Evolutionary conservation across 2,329 filamentous ascomycete species (phyloP).

Genomic region (Stagonosporopsis chrysanthemi): DNA sequence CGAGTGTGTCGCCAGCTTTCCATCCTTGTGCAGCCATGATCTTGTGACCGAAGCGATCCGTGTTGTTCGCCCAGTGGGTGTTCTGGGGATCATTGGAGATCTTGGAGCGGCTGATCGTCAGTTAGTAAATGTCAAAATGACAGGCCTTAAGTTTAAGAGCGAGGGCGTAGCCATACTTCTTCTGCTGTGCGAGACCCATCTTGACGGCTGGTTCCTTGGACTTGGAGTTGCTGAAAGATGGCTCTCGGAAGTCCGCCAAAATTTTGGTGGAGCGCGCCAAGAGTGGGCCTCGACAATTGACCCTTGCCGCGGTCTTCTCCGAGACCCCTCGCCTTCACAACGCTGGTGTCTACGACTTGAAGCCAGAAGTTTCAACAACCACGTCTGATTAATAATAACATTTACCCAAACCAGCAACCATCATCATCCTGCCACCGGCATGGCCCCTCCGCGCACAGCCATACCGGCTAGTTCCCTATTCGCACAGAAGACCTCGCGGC

Average conservation of each 20-base stretch:
- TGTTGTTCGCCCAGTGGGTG: slow-evolving; percentile 87
- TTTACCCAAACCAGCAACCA: slow-evolving; percentile 21
- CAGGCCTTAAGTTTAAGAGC: neutral
- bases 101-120: slow-evolving; percentile 64
- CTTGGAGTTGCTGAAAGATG: slow-evolving; percentile 14
- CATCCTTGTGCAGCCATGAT: slow-evolving; percentile 90
- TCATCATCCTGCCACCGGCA: slow-evolving; percentile 24
- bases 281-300: neutral
- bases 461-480: slow-evolving; percentile 18
- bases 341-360: neutral
- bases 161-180: slow-evolving; percentile 63
- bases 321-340: neutral
- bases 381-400: slow-evolving; percentile 4
- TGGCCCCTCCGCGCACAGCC: slow-evolving; percentile 23
- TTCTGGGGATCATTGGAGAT: slow-evolving; percentile 95
- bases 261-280: slow-evolving; percentile 34
- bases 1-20: slow-evolving; percentile 84
- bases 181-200: slow-evolving; percentile 74
- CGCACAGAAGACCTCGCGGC: slow-evolving; percentile 15
- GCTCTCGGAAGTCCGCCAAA: slow-evolving; percentile 26
- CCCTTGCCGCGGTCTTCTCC: too few relatives aligned
- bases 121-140: slow-evolving; percentile 19
- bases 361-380: too few relatives aligned
- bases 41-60: slow-evolving; percentile 83
- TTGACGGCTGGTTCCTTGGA: slow-evolving; percentile 22